phyloP scores from a whole-genome alignment of 257 asterid genomes.

The Buddleja alternifolia region DNA sequence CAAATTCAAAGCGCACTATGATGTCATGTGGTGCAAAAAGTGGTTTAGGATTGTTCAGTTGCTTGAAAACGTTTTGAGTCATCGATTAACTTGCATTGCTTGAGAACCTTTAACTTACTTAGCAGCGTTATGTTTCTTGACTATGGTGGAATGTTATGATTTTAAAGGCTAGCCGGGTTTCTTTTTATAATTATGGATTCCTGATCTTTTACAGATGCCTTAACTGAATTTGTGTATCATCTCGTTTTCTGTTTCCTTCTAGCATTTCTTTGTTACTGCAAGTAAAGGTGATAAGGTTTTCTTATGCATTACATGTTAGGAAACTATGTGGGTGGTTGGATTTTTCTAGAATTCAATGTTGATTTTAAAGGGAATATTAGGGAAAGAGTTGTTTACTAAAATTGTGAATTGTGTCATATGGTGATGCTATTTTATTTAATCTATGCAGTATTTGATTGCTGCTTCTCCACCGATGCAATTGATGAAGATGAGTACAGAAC shows the following conservation, averaged over 20 bases:
- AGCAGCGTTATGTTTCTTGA: background rate
- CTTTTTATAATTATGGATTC: constrained; percentile 3
- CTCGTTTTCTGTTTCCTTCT: background rate
- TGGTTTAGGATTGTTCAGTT: constrained; percentile 17
- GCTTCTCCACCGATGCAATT: constrained; percentile 91
- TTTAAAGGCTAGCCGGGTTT: background rate
- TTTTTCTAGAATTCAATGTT: too few relatives aligned
- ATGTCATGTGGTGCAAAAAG: constrained; percentile 20
- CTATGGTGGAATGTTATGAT: background rate
- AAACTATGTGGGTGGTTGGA: too few relatives aligned
- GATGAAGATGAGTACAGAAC: constrained; percentile 90
- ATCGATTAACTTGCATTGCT: constrained; percentile 24
- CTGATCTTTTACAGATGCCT: background rate
- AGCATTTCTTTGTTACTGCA: background rate
- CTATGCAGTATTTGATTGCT: constrained; percentile 92
- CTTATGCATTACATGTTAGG: constrained; percentile 13
- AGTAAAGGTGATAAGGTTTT: background rate
- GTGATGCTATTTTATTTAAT: constrained; percentile 27
- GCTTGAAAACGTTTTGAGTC: too few relatives aligned
- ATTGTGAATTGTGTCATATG: constrained; percentile 21
- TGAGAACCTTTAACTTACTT: background rate
- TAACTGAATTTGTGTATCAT: constrained; percentile 4
- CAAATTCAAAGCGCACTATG: constrained; percentile 8
- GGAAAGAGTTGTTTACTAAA: constrained; percentile 8
- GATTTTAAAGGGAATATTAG: too few relatives aligned